These are phyloP conservation scores for Eutrema heterophyllum DNA, from an alignment of 345 rosid species.

Conservation along the genomic window DNA sequence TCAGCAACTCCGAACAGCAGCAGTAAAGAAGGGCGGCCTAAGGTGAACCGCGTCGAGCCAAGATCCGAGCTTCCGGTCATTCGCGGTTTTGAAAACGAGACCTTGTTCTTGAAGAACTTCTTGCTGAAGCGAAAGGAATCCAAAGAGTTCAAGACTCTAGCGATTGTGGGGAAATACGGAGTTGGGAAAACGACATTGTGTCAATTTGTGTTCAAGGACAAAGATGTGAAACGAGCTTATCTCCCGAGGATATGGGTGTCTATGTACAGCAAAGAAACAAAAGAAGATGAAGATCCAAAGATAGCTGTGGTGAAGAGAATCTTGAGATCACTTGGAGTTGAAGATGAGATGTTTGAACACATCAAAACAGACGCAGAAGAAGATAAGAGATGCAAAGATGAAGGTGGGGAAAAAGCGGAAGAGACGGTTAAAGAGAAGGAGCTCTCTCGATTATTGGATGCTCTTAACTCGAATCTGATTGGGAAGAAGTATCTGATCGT, in stretches of 20 bases:
- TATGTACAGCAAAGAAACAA: slow-evolving; percentile 10
- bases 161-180: slow-evolving; percentile 38
- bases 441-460: slow-evolving; percentile 27
- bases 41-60: slow-evolving; percentile 6
- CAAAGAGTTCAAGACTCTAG: slow-evolving; percentile 36
- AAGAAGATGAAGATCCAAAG: not conserved
- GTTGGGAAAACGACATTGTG: slow-evolving; percentile 55
- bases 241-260: slow-evolving; percentile 46
- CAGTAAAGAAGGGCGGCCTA: not conserved
- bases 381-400: not conserved
- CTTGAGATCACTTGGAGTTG: slow-evolving; percentile 40
- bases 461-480: slow-evolving; percentile 34
- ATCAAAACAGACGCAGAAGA: not conserved
- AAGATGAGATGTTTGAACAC: slow-evolving; percentile 19
- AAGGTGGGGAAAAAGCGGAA: not conserved
- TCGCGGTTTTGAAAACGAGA: slow-evolving; percentile 30
- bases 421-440: not conserved
- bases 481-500: slow-evolving; percentile 54
- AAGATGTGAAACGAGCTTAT: slow-evolving; percentile 24
- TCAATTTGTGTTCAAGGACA: slow-evolving; percentile 25
- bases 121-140: slow-evolving; percentile 18
- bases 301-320: slow-evolving; percentile 24
- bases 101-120: slow-evolving; percentile 19
- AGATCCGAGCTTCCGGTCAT: not conserved
- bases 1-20: not conserved